A percentile compares a stretch with the other conserved stretches of the same genome.
These are phyloP conservation scores for Arthrobotrys megalospora DNA, from an alignment of 2,329 filamentous ascomycete species.

Conservation along the genomic window DNA sequence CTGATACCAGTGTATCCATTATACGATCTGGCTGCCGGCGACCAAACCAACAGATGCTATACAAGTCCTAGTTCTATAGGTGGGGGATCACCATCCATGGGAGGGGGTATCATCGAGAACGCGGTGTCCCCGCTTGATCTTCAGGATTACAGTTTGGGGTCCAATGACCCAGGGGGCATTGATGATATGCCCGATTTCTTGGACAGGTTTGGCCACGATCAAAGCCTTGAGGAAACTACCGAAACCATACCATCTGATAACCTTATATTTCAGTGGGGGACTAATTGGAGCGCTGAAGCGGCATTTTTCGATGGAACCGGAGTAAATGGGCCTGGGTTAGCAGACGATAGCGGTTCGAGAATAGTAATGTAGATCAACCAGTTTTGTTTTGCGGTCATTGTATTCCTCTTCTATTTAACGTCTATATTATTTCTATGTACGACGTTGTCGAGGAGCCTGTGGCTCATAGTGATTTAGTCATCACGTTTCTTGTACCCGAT, in stretches of 20 bases:
- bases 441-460: neutral
- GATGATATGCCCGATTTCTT: neutral
- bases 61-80: conserved; percentile 7
- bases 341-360: neutral
- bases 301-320: neutral
- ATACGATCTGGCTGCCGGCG: neutral
- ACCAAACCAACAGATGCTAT: neutral
- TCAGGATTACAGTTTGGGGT: neutral
- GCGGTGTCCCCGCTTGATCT: neutral
- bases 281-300: neutral
- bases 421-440: neutral
- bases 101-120: neutral
- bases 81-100: conserved; percentile 7
- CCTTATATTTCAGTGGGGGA: neutral
- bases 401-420: neutral
- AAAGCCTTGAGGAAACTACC: neutral
- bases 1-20: conserved; percentile 24
- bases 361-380: neutral
- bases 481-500: neutral
- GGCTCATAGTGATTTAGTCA: neutral
- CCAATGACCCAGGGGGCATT: neutral
- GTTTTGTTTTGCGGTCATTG: neutral
- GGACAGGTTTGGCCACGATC: neutral
- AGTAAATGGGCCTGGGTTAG: neutral
- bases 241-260: neutral